Evolutionary conservation across 1,284 basidiomycete species (phyloP).

Genomic region (Microbotryomycetes sp.): DNA sequence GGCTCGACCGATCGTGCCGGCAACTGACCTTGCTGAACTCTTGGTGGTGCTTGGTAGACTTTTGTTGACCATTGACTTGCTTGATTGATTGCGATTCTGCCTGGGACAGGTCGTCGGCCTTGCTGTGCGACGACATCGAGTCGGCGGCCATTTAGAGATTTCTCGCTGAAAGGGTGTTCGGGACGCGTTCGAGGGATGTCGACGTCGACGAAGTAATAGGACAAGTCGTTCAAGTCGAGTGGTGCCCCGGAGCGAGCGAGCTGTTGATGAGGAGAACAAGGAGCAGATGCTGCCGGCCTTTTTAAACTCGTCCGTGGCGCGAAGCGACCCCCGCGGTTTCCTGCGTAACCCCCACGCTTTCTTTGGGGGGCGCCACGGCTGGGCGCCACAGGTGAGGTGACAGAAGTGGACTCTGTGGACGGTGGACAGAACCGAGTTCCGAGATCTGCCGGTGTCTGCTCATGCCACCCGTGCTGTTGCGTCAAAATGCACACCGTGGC

Average conservation of each 20-base stretch:
- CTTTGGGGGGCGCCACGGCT: too few species aligned
- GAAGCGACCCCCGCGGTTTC: too few species aligned
- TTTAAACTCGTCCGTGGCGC: not conserved
- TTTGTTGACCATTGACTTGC: not conserved
- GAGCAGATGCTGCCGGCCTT: not conserved
- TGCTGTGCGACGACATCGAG: not conserved
- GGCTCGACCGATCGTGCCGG: not conserved
- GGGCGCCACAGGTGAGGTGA: too few species aligned
- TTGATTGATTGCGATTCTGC: not conserved
- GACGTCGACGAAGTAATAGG: not conserved
- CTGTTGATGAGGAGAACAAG: conserved; percentile 51
- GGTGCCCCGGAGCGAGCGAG: not conserved
- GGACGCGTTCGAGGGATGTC: not conserved
- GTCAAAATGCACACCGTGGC: too few species aligned
- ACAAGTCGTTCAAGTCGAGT: too few species aligned
- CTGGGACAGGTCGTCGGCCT: not conserved
- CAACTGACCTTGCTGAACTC: not conserved
- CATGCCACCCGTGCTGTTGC: too few species aligned
- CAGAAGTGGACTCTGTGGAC: too few species aligned
- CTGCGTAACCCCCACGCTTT: too few species aligned
- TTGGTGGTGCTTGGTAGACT: not conserved
- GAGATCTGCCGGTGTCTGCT: too few species aligned
- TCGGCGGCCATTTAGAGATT: too few species aligned
- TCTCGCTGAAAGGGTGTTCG: not conserved
- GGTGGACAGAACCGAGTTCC: too few species aligned